Evolutionary conservation across 1,139 yeast species (phyloP).

Genomic region (Candida sanyaensis): DNA sequence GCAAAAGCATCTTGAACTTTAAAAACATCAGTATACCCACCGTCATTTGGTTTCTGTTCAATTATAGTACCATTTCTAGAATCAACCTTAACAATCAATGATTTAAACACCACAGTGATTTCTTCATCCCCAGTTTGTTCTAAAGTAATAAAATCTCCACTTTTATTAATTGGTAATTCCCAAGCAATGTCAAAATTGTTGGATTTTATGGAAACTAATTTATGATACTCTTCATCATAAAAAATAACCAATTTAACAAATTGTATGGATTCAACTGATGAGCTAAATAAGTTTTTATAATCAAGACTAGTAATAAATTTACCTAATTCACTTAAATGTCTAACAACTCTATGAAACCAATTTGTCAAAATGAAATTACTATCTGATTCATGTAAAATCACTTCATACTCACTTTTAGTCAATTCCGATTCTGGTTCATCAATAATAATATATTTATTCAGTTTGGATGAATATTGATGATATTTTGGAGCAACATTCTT

Average conservation of each 20-base stretch:
- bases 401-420: conserved; percentile 30
- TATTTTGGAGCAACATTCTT: conserved; percentile 7
- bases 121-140: conserved; percentile 13
- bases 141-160: conserved; percentile 20
- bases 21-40: conserved; percentile 7
- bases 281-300: conserved; percentile 8
- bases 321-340: conserved; percentile 42
- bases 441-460: conserved; percentile 17
- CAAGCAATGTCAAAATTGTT: conserved; percentile 30
- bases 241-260: conserved; percentile 36
- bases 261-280: conserved; percentile 20
- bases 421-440: conserved; percentile 32
- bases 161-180: conserved; percentile 18
- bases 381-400: conserved; percentile 31
- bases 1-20: conserved; percentile 9
- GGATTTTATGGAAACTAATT: conserved; percentile 34
- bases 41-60: conserved; percentile 5
- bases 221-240: conserved; percentile 21
- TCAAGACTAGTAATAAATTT: conserved; percentile 20
- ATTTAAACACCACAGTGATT: conserved; percentile 24
- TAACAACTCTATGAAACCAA: conserved; percentile 31
- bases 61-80: conserved; percentile 27
- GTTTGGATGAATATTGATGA: conserved; percentile 12
- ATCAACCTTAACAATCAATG: conserved; percentile 20
- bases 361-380: conserved; percentile 25